A percentile compares a stretch with the other conserved stretches of the same genome.
Evolutionary conservation across 2,329 filamentous ascomycete species (phyloP).

Genomic region (Ophiostoma sp.): DNA sequence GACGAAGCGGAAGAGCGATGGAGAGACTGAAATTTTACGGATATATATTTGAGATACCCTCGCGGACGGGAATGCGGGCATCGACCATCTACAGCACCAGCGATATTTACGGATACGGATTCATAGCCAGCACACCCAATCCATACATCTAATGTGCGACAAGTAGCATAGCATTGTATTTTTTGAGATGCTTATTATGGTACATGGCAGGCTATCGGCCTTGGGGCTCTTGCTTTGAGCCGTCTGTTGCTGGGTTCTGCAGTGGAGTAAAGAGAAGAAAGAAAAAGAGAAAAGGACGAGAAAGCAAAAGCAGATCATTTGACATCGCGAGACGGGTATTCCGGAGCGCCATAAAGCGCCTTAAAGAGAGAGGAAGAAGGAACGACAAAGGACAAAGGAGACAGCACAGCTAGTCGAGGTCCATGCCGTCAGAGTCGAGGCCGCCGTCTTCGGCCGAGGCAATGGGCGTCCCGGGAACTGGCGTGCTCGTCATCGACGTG

Average conservation of each 20-base stretch:
- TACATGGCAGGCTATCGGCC: neutral
- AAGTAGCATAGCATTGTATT: neutral
- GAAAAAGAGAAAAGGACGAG: neutral
- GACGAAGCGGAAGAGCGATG: conserved; percentile 33
- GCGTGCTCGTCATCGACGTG: conserved; percentile 19
- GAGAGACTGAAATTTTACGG: conserved; percentile 26
- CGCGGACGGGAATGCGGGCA: neutral
- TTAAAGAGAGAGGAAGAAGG: neutral
- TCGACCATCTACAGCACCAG: neutral
- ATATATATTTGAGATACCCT: neutral
- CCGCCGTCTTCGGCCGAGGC: conserved; percentile 41
- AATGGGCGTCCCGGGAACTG: conserved; percentile 6
- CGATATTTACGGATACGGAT: neutral
- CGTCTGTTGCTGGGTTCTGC: neutral
- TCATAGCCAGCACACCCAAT: neutral
- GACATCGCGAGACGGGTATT: neutral
- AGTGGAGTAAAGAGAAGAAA: neutral
- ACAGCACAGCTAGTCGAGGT: conserved; percentile 46
- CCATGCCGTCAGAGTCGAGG: conserved; percentile 44
- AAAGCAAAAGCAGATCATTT: neutral
- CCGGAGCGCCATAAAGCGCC: neutral
- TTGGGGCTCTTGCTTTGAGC: neutral
- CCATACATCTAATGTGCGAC: neutral
- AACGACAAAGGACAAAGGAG: neutral
- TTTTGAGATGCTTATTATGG: neutral